Conservation (phyloP, 2,329 filamentous ascomycete genomes). For the Trichoderma sp. region DNA sequence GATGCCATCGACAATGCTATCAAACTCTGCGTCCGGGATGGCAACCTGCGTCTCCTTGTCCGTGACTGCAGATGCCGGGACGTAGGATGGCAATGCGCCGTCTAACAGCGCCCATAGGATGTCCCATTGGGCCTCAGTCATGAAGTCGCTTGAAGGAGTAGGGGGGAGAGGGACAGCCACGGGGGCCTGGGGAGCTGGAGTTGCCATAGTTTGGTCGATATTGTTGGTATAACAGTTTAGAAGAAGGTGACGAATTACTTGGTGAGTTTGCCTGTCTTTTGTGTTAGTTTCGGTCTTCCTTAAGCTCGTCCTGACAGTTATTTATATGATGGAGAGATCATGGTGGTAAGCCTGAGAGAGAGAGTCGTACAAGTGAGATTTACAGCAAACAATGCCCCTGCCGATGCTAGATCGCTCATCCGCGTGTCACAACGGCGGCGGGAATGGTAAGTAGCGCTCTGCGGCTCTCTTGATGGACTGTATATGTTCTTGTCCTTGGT, state of each 20-base stretch:
- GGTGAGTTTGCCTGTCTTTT: background rate
- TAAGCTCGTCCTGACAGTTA: background rate
- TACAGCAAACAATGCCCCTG: background rate
- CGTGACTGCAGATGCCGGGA: conserved; percentile 37
- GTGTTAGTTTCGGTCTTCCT: background rate
- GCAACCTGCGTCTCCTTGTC: conserved; percentile 44
- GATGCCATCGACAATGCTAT: conserved; percentile 42
- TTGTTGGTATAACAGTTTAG: background rate
- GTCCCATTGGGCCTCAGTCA: conserved; percentile 52
- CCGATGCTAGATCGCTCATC: background rate
- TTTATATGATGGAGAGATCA: background rate
- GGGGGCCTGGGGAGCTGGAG: conserved; percentile 11
- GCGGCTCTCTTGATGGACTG: background rate
- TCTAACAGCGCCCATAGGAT: conserved; percentile 55
- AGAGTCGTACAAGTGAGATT: background rate
- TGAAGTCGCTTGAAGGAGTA: conserved; percentile 36
- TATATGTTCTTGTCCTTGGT: background rate
- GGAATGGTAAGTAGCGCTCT: background rate
- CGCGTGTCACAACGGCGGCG: background rate
- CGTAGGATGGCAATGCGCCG: conserved; percentile 60
- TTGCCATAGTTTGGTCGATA: conserved; percentile 9
- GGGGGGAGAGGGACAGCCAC: conserved; percentile 28
- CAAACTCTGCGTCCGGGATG: conserved; percentile 51
- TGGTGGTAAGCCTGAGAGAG: background rate
- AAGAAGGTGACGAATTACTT: background rate